These are phyloP conservation scores for Abrus precatorius DNA, from an alignment of 306 rosid species.

Conservation along the genomic window DNA sequence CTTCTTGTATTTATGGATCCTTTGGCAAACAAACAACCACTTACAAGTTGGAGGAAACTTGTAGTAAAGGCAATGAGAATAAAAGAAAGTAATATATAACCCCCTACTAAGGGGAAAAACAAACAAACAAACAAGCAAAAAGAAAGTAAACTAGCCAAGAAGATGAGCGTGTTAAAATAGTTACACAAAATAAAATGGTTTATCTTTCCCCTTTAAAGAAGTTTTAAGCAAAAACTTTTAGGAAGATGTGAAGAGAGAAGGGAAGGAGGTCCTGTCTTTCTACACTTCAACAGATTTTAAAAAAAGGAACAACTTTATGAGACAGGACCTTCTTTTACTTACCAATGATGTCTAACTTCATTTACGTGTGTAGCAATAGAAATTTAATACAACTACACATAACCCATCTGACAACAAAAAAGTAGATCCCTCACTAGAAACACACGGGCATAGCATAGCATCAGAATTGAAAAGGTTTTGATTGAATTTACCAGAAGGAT, in stretches of 20 bases:
- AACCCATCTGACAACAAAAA: conserved; percentile 2
- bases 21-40: conserved; percentile 1
- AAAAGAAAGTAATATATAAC: neutral
- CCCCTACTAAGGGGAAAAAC: neutral
- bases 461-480: conserved; percentile 18
- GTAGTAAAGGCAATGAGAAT: conserved; percentile 1
- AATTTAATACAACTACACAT: neutral
- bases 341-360: conserved; percentile 11
- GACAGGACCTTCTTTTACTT: neutral
- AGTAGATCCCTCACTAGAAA: neutral
- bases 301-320: neutral
- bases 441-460: neutral
- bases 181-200: neutral
- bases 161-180: conserved; percentile 7
- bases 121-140: conserved; percentile 8
- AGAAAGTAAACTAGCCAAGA: conserved; percentile 33
- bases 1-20: neutral
- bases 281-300: neutral
- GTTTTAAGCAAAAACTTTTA: neutral
- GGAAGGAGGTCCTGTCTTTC: neutral
- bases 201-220: neutral
- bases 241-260: neutral
- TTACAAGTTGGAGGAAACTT: conserved; percentile 5
- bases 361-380: neutral
- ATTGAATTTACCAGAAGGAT: conserved; percentile 2